Conservation (phyloP, 371 early-diverging fungal species). For the Mucor indicus region DNA sequence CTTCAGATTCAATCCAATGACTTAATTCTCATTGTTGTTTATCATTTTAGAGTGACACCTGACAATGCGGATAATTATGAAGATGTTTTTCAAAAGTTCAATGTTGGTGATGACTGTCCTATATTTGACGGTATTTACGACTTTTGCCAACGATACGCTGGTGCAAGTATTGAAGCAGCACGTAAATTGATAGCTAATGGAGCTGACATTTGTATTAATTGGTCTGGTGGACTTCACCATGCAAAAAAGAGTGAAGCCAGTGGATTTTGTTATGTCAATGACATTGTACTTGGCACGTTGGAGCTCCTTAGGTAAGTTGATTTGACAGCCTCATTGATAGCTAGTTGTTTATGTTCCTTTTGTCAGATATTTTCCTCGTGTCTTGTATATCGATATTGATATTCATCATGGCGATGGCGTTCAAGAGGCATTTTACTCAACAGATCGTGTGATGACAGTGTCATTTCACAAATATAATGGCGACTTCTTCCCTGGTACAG, state of each 20-base stretch:
- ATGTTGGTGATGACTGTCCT: constrained; percentile 97
- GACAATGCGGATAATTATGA: constrained; percentile 76
- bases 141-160: constrained; percentile 88
- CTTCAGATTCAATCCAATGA: too few species aligned
- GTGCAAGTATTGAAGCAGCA: constrained; percentile 87
- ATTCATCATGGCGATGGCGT: constrained; percentile 98
- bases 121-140: constrained; percentile 96
- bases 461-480: constrained; percentile 95
- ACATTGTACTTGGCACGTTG: constrained; percentile 90
- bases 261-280: constrained; percentile 97
- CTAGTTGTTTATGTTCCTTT: neutral
- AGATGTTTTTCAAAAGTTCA: constrained; percentile 72
- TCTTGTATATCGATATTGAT: constrained; percentile 94
- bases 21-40: neutral
- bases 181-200: constrained; percentile 72
- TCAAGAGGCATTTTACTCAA: constrained; percentile 90
- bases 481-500: constrained; percentile 94
- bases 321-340: neutral
- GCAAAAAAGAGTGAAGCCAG: constrained; percentile 91
- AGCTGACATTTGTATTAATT: constrained; percentile 89
- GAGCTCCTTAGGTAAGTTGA: constrained; percentile 78
- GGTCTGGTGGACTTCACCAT: constrained; percentile 97
- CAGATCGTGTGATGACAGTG: constrained; percentile 91
- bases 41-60: constrained; percentile 74
- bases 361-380: constrained; percentile 68